Evolutionary conservation across 805 yeast species (phyloP), one percentile per base, ranked within the genome.

Genomic region (Candida sithepensis): DNA sequence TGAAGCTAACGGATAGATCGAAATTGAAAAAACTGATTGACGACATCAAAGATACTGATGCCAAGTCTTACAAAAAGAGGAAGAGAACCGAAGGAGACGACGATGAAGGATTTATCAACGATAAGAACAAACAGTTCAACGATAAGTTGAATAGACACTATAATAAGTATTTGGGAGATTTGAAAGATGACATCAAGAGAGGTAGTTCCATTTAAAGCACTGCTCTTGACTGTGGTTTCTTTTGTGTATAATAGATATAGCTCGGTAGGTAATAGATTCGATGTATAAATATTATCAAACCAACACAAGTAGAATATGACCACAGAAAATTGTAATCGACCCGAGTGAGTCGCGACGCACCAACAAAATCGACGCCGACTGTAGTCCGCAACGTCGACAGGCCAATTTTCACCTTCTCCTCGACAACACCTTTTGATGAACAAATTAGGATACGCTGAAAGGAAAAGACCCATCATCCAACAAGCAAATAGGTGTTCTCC

Each of bases 91-190:
- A 60, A 46, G 66, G 64, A 43, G 62, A 58, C 10, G 69, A 60
- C 3, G 73, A 62, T 4, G 68, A 68, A 4, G 69, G 76, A 24
- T 75, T 68, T 62, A 79, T 87, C 59, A 86, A 84, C 60, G 88
- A 82, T 53, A 83, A 82, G 64, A 87, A 87, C 69, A 77, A 75
- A 59, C 83, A 84, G 55, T 87, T 86, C 65, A 87, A 86, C 65
- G 78, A 76, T 60, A 86, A 87, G 58, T 67, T 87, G 53, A 64
- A 77, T 40, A 69, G 90, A 28, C 80, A 80, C 51, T 82, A 80
- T 55, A 75, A 73, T 49, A 68, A 70, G 42, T 56, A 55, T 39
- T 45, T 60, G 21, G 39, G 47, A 19, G 57, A 56, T 3, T 43
- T 56, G 24, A 52, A 52, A 42, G 61, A 59, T n/a, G 50, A 53